Conservation (phyloP, 495 filamentous ascomycete species). For the Aspergillus leporis region DNA sequence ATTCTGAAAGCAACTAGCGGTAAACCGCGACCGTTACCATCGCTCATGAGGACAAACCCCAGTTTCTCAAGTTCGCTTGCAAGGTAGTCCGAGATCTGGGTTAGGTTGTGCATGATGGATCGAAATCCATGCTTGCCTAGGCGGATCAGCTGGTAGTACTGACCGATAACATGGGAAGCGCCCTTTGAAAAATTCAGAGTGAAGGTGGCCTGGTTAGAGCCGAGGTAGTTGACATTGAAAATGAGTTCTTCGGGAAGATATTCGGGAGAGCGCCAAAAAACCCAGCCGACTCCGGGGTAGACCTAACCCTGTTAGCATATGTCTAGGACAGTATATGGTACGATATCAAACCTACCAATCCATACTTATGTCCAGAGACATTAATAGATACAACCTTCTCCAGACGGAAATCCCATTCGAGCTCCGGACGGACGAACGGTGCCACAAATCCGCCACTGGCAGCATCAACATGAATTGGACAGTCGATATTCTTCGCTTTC, state of each 20-base stretch:
- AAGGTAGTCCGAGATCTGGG: constrained; percentile 80
- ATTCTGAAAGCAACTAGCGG: constrained; percentile 87
- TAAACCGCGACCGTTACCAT: constrained; percentile 70
- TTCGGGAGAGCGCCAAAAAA: constrained; percentile 81
- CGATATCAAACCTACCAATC: constrained; percentile 44
- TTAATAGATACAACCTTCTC: constrained; percentile 89
- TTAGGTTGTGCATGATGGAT: constrained; percentile 84
- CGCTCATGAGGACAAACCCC: constrained; percentile 83
- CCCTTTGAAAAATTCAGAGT: constrained; percentile 97
- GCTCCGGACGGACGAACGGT: constrained; percentile 78
- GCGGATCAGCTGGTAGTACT: constrained; percentile 94
- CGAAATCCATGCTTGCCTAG: constrained; percentile 87
- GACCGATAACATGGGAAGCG: constrained; percentile 87
- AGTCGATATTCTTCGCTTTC: constrained; percentile 67
- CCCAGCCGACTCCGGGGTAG: constrained; percentile 92
- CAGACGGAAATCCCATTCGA: constrained; percentile 86
- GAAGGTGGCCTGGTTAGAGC: constrained; percentile 92
- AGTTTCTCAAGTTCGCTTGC: constrained; percentile 64
- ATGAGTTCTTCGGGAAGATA: constrained; percentile 86
- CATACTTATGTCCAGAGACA: constrained; percentile 89
- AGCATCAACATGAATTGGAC: constrained; percentile 88
- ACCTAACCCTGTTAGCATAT: constrained; percentile 50
- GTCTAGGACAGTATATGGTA: neutral
- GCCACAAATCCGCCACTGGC: constrained; percentile 88
- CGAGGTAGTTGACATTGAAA: constrained; percentile 97